phyloP scores from a whole-genome alignment of 2,329 filamentous ascomycete species.

The Trichoderma guizhouense region DNA sequence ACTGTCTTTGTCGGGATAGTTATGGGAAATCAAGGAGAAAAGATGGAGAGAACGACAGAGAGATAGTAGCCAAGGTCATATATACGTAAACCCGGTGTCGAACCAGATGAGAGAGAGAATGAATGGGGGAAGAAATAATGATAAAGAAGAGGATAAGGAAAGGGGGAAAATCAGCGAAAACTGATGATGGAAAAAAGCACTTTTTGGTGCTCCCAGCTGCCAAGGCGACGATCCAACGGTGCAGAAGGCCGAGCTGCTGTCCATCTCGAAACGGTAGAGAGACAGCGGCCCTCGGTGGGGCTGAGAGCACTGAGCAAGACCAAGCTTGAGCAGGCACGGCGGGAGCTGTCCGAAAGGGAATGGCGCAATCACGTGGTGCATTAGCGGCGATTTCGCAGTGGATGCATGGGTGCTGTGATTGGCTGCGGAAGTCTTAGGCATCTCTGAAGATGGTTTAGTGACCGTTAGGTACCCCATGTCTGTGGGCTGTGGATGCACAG shows the following conservation, averaged over 20 bases:
- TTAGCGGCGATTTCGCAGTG: constrained; percentile 1
- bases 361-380: not conserved
- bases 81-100: not conserved
- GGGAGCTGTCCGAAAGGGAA: not conserved
- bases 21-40: not conserved
- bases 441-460: not conserved
- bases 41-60: not conserved
- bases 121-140: not conserved
- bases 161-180: not conserved
- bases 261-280: not conserved
- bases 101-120: not conserved
- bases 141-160: not conserved
- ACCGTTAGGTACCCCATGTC: constrained; percentile 4
- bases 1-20: not conserved
- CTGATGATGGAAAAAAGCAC: not conserved
- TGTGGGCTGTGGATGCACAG: not conserved
- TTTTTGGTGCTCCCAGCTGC: not conserved
- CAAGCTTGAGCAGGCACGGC: not conserved
- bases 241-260: not conserved
- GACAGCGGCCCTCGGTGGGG: not conserved
- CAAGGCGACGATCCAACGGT: not conserved
- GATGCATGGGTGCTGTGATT: rapidly evolving
- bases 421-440: not conserved
- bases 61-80: not conserved
- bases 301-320: not conserved